Evolutionary conservation across 2,329 filamentous ascomycete species (phyloP), one percentile per base, ranked within the genome.

Genomic region (Bipolaris oryzae): DNA sequence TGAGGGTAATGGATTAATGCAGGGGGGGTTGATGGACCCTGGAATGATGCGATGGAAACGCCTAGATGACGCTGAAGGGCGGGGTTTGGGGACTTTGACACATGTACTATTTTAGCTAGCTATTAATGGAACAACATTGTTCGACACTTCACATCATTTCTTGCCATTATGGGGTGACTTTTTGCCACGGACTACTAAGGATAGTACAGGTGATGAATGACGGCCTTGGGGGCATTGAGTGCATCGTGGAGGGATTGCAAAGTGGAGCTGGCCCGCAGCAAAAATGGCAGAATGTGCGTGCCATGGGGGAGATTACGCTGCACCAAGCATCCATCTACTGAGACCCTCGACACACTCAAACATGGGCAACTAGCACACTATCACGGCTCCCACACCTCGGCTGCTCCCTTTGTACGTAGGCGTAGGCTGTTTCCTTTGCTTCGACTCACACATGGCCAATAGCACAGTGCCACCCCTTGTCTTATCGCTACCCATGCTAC

Each of bases 321-420:
- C 51, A 31, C 39, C 23, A 39, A 41, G 37, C 38, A 42, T 39
- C 28, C 28, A 47, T 18, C 23, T 55, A 35, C 37, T 64, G 60
- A 64, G 58, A 63, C 64, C 61, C 48, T 60, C 49, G 38, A 25
- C 25, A 56, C 49, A 57, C 62, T 58, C 60, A 45, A 34, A 54
- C 52, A 42, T 25, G 5, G 13, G 28, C 10, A 33, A 23, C 54
- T 46, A 43, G 50, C 35, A 53, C 21, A 25, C 41, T n/a, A 20
- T 31, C 23, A 44, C 18, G n/a, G 6, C 59, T 16, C 15, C 31
- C 41, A 53, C 39, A 57, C 45, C 48, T 43, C 33, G 47, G 55
- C 35, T 47, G 52, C 50, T 54, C 53, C 52, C 53, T 33, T 42
- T 41, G 38, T n/a, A 34, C 33, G 25, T 28, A 28, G 25, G 25